These are phyloP conservation scores for Vanrija sp. DNA, from an alignment of 1,284 basidiomycete species.

Conservation along the genomic window DNA sequence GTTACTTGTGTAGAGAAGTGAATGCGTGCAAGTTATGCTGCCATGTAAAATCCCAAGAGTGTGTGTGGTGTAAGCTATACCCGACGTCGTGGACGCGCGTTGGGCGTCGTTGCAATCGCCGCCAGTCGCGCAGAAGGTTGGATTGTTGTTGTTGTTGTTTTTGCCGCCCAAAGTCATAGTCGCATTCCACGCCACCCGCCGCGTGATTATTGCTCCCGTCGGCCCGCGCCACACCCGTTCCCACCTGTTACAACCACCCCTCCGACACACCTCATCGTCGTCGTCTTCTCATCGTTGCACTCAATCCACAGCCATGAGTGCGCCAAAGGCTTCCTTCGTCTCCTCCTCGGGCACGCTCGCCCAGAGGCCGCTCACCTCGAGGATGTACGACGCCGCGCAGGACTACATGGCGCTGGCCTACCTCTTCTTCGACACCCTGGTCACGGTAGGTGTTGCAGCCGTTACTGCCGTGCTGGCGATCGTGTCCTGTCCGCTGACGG, in stretches of 20 bases:
- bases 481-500: background rate
- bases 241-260: slow-evolving; percentile 12
- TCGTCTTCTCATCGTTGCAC: background rate
- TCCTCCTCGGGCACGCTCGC: slow-evolving; percentile 34
- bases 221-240: background rate
- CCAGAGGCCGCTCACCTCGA: slow-evolving; percentile 25
- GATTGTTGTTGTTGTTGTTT: too few relatives aligned
- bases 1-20: too few relatives aligned
- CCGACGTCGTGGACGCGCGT: too few relatives aligned
- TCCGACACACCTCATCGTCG: background rate
- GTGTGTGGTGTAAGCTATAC: too few relatives aligned
- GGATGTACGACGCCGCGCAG: slow-evolving; percentile 13
- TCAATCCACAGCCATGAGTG: too few relatives aligned
- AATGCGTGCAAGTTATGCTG: too few relatives aligned
- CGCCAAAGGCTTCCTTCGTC: slow-evolving; percentile 26
- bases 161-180: too few relatives aligned
- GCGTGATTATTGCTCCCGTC: background rate
- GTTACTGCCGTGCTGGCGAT: too few relatives aligned
- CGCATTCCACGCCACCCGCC: background rate
- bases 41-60: too few relatives aligned
- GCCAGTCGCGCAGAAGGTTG: background rate
- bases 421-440: slow-evolving; percentile 40
- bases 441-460: slow-evolving; percentile 29
- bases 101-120: background rate
- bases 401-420: slow-evolving; percentile 24